Evolutionary conservation across 164 flowering plant species (phyloP).

Genomic region (Vitis labrusca): DNA sequence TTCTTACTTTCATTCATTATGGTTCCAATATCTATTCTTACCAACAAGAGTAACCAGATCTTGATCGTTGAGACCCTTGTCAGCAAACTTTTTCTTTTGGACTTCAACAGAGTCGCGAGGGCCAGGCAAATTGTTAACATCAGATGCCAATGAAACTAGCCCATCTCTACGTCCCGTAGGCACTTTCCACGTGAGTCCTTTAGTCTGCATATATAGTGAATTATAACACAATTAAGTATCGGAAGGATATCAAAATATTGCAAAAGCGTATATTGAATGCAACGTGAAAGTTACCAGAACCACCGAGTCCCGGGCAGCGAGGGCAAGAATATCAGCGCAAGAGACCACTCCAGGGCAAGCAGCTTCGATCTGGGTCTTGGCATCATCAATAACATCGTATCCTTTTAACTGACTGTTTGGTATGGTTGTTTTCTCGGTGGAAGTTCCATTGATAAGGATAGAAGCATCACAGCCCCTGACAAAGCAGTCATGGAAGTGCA

Average conservation of each 20-base stretch:
- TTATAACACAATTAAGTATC: background rate
- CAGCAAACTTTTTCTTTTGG: constrained; percentile 45
- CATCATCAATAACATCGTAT: constrained; percentile 56
- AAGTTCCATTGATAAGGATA: constrained; percentile 43
- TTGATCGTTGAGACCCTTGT: constrained; percentile 43
- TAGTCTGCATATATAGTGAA: constrained; percentile 28
- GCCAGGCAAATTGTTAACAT: constrained; percentile 41
- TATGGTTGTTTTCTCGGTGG: constrained; percentile 46
- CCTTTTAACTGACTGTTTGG: constrained; percentile 50
- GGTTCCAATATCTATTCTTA: constrained; percentile 14
- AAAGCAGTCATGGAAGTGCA: constrained; percentile 80
- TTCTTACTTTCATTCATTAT: too few relatives aligned
- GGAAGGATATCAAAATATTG: too few relatives aligned
- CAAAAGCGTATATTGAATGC: too few relatives aligned
- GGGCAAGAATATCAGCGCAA: constrained; percentile 70
- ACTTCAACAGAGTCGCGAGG: constrained; percentile 36
- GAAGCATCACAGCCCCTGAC: constrained; percentile 76
- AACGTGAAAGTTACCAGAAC: constrained; percentile 37
- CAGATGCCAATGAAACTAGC: constrained; percentile 47
- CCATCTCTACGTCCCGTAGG: constrained; percentile 67
- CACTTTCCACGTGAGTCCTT: constrained; percentile 47
- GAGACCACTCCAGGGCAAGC: constrained; percentile 73
- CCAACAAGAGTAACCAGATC: constrained; percentile 68
- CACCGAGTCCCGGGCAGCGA: constrained; percentile 69
- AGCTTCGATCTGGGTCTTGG: constrained; percentile 54